Percentiles rank a stretch among this genome's conserved stretches.
These are phyloP conservation scores for Trichosporon ovoides DNA, from an alignment of 1,284 basidiomycete species.

Conservation along the genomic window DNA sequence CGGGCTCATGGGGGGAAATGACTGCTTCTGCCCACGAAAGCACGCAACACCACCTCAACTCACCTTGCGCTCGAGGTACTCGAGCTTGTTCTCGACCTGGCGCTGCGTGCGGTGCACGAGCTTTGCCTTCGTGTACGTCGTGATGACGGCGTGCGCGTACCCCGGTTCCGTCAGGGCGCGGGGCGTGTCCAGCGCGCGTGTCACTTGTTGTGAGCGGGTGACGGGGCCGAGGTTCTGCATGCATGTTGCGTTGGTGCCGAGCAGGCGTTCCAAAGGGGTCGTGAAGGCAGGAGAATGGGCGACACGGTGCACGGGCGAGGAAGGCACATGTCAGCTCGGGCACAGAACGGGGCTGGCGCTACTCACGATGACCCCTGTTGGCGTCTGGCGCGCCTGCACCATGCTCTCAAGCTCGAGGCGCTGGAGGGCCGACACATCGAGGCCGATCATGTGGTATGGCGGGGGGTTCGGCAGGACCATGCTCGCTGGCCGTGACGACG, in stretches of 20 bases:
- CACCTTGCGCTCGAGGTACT: slow-evolving; percentile 33
- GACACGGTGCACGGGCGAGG: background rate
- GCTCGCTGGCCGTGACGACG: too few relatives aligned
- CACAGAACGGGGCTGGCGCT: too few relatives aligned
- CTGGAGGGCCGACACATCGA: background rate
- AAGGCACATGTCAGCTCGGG: background rate
- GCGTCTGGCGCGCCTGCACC: background rate
- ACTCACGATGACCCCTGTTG: background rate
- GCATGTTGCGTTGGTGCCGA: background rate
- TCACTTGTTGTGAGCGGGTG: background rate
- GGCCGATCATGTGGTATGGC: background rate
- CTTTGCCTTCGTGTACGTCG: slow-evolving; percentile 9
- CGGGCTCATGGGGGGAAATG: too few relatives aligned
- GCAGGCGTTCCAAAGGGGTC: background rate
- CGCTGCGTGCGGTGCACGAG: background rate
- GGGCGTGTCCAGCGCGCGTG: slow-evolving; percentile 13
- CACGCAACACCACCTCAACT: background rate
- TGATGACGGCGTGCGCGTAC: slow-evolving; percentile 17
- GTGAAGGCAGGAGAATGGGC: background rate
- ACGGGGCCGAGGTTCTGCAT: slow-evolving; percentile 1
- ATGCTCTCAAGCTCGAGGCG: slow-evolving; percentile 1
- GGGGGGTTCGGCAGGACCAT: background rate
- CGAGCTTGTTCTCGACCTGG: slow-evolving; percentile 32
- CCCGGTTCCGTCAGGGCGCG: slow-evolving; percentile 17
- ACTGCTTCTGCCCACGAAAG: background rate